Evolutionary conservation across 31 red algal species (phyloP).

Genomic region (Pterothamnion heteromorphum): DNA sequence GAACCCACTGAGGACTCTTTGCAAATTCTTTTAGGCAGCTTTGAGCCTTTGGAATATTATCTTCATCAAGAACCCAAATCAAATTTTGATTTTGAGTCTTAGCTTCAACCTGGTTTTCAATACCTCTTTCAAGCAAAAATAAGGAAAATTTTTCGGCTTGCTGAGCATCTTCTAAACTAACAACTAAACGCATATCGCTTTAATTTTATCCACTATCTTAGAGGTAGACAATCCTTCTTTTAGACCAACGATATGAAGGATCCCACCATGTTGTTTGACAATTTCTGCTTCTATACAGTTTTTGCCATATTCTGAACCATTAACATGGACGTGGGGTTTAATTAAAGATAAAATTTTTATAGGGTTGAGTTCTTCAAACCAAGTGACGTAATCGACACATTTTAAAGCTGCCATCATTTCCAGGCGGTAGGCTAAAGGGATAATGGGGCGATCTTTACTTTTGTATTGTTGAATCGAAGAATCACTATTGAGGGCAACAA

Average conservation of each 20-base stretch:
- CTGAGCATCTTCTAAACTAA: too few species aligned
- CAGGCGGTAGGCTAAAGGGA: background rate
- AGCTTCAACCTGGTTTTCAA: too few species aligned
- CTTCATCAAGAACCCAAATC: too few species aligned
- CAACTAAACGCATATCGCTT: too few species aligned
- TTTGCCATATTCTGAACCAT: slow-evolving; percentile 19
- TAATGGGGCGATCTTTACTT: background rate
- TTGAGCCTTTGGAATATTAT: too few species aligned
- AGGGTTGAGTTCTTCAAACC: background rate
- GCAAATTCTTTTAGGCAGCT: too few species aligned
- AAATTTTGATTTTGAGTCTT: too few species aligned
- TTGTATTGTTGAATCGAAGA: background rate
- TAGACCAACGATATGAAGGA: background rate
- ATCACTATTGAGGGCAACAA: slow-evolving; percentile 24
- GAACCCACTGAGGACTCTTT: too few species aligned
- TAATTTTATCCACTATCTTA: background rate
- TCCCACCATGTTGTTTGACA: too few species aligned
- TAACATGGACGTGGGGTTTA: background rate
- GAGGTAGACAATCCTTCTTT: background rate
- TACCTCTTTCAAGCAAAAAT: too few species aligned
- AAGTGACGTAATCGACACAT: background rate
- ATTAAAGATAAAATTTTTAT: background rate
- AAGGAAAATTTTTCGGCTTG: too few species aligned
- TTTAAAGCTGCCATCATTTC: background rate
- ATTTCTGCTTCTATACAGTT: background rate